Base-by-base conservation (phyloP, 2,329 filamentous ascomycete genomes). In the Acephala macrosclerotiorum region DNA sequence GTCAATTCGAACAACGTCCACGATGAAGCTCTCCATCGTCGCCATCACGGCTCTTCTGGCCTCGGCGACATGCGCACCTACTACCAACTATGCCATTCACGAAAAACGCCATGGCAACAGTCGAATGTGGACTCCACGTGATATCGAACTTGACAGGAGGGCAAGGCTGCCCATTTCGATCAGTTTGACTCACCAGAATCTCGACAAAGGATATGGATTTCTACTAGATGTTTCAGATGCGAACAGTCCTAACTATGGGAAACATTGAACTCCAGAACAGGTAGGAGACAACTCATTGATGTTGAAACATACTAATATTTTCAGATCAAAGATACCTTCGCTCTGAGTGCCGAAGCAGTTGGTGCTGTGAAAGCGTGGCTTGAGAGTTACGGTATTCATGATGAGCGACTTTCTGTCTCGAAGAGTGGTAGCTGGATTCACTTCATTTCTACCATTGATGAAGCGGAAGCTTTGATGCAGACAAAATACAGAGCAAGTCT, bases 291-390 rank as follows among this genome's bases (percentile, higher is more conserved):
- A 6, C 6, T 18, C 25, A 8, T 29, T 26, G 11, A 11, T 26
- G 11, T 12, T 3, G 9, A 29, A 3, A 3, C 47, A 14, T 29
- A 5, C 22, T 51, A 29, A 51, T 29, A n/a, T 14, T 4, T 6
- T 16, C 18, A 79, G 58, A 71, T 79, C 12, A 70, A 73, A 49
- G 73, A 77, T n/a, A 53, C 76, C 2, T 79, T 79, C 66, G 74
- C 77, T 1, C 76, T 77, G 6, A 66, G 71, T 9, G 56, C 73
- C 66, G 61, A 45, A 29, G n/a, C 53, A 56, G 47, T 63, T n/a
- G 22, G n/a, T 8, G 38, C 53, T 11, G 53, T 58, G 2, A 63
- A 58, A 20, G 3, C 22, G n/a, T 63, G 61, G 61, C 53, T 63
- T 1, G 16, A 25, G 8, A 22, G 25, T 4, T 36, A 53, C 5